Percentiles rank a stretch among this genome's conserved stretches.
phyloP scores from a whole-genome alignment of 345 rosid species.

The Brassica carinata region DNA sequence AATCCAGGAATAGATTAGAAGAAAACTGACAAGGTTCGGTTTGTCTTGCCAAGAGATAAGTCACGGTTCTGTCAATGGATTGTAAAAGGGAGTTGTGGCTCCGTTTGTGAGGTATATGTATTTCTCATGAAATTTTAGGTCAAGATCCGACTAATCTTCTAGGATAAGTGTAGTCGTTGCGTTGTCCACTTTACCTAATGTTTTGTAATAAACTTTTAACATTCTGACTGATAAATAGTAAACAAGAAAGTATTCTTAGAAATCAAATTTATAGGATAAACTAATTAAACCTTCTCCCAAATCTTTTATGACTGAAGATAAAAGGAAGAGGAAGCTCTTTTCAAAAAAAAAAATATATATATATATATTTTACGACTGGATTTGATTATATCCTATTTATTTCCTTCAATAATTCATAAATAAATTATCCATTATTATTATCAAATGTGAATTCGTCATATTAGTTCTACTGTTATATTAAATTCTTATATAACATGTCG shows the following conservation, averaged over 20 bases:
- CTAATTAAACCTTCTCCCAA: background rate
- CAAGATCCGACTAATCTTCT: background rate
- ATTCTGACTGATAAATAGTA: background rate
- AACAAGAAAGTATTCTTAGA: background rate
- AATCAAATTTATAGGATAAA: background rate
- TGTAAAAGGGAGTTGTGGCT: background rate
- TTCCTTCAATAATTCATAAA: background rate
- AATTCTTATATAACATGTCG: background rate
- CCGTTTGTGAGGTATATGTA: background rate
- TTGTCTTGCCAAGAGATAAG: background rate
- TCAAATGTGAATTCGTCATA: constrained; percentile 7
- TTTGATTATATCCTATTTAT: background rate
- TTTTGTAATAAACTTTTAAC: too few relatives aligned
- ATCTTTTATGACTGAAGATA: too few relatives aligned
- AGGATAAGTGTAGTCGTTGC: background rate
- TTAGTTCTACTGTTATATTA: background rate
- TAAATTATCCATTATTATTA: background rate
- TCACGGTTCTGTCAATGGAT: background rate
- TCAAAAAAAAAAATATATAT: too few relatives aligned
- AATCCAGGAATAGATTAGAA: background rate
- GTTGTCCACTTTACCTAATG: background rate
- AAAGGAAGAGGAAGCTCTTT: too few relatives aligned
- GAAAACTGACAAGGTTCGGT: background rate
- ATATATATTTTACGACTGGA: background rate
- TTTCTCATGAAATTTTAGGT: background rate